Evolutionary conservation across 2,329 filamentous ascomycete genomes (phyloP), one percentile per base, ranked within the genome.

Genomic region (Pyrenophora tritici-repentis): DNA sequence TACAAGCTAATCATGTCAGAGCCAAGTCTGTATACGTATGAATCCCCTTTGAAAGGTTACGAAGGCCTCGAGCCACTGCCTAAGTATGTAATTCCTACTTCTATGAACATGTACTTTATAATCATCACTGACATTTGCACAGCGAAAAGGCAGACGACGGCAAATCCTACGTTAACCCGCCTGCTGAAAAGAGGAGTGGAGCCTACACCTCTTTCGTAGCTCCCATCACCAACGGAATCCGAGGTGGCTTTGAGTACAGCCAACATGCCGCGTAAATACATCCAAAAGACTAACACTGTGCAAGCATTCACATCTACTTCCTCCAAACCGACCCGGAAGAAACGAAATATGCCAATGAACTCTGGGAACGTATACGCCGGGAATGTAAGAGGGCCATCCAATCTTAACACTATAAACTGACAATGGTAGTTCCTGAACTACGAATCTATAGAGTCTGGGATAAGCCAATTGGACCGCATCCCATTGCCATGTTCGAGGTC

Each of bases 401-500:
- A 29, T 9, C 8, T 3, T 4, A 16, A n/a, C 10, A 37, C 55
- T 20, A 20, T 3, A 6, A 16, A 6, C 42, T 60, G 8, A 48
- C 17, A 20, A 40, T n/a, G 1, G 33, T 53, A 91, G 89, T 96
- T 66, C 91, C 91, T 7, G 91, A 96, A 70, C 79, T 96, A 14
- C 83, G 91, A 46, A 87, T 95, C 62, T 96, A 96, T 71, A 79
- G 74, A 12, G 78, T 96, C 59, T 95, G 85, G 83, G 87, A 94
- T 59, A 74, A 77, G 12, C 90, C 91, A 0, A 74, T 96, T 22
- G 92, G 91, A 0, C 91, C 91, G 0, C 91, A 96, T 71, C 86
- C 88, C 0, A 73, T 91, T 0, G 88, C 86, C 44, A 96, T 96
- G 91, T 96, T 96, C 65, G 92, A 97, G 74, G 90, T 96, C 38